Evolutionary conservation across 2,329 filamentous ascomycete species (phyloP).

Genomic region (Pseudopithomyces maydicus): DNA sequence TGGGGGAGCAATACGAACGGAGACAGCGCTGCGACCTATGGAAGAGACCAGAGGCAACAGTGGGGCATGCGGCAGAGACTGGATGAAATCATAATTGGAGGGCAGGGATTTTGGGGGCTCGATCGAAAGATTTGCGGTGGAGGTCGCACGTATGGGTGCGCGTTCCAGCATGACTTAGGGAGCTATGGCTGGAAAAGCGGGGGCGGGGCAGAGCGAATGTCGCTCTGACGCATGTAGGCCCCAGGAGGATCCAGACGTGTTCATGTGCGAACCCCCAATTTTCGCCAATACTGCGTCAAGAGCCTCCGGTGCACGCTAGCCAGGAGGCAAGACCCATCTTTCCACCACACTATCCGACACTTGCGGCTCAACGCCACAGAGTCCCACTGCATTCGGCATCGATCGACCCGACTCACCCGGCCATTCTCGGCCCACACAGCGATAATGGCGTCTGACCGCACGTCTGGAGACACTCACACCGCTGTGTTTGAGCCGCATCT

Average conservation of each 20-base stretch:
- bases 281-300: conserved; percentile 6
- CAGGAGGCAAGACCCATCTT: neutral
- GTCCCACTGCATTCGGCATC: neutral
- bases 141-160: neutral
- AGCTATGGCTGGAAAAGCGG: conserved; percentile 14
- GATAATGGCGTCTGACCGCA: neutral
- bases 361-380: neutral
- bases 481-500: neutral
- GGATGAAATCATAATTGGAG: conserved; percentile 11
- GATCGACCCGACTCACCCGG: conserved; percentile 4
- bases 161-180: conserved; percentile 1
- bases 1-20: neutral
- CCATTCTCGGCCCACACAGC: conserved; percentile 7
- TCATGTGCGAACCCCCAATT: conserved; percentile 13
- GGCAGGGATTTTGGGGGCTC: neutral
- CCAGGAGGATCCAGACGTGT: neutral
- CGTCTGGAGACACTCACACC: neutral
- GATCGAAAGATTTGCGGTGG: conserved; percentile 5
- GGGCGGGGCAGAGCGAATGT: conserved; percentile 3
- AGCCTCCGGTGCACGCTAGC: conserved; percentile 7
- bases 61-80: conserved; percentile 1
- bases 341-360: neutral
- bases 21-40: conserved; percentile 1
- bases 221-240: conserved; percentile 2
- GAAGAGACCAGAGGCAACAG: neutral